Conservation (phyloP, 169 alveolate species). For the Eimeria maxima region DNA sequence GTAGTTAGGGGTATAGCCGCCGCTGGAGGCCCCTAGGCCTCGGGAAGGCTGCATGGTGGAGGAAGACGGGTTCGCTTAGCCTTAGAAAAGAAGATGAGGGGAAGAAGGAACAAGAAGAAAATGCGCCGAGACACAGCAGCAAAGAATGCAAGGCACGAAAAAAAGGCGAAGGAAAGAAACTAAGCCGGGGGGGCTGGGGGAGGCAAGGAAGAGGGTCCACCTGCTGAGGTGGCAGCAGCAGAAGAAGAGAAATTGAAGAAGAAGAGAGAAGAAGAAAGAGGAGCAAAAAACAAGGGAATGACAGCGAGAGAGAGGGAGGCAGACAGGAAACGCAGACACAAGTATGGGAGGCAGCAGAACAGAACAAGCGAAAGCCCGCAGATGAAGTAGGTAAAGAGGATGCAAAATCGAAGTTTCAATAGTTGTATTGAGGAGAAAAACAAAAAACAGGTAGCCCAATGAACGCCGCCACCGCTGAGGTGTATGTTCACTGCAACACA, state of each 20-base stretch:
- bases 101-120: no score
- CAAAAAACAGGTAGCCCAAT: not conserved
- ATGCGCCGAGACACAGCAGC: not conserved
- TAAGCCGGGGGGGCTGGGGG: not conserved
- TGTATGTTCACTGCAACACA: not conserved
- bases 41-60: conserved; percentile 17
- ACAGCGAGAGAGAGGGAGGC: not conserved
- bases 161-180: not conserved
- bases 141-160: not conserved
- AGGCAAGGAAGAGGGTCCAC: not conserved
- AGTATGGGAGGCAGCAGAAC: not conserved
- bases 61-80: not conserved
- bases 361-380: not conserved
- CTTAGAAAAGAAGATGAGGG: not conserved
- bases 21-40: not conserved
- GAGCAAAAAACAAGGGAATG: not conserved
- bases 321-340: not conserved
- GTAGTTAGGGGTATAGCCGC: not conserved
- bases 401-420: not conserved
- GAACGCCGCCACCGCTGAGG: not conserved
- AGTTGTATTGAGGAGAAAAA: not conserved
- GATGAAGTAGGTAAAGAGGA: not conserved
- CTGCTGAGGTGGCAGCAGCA: not conserved
- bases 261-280: not conserved
- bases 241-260: not conserved